Evolutionary conservation across 495 filamentous ascomycete genomes (phyloP).

Genomic region (Penicillium canariense): DNA sequence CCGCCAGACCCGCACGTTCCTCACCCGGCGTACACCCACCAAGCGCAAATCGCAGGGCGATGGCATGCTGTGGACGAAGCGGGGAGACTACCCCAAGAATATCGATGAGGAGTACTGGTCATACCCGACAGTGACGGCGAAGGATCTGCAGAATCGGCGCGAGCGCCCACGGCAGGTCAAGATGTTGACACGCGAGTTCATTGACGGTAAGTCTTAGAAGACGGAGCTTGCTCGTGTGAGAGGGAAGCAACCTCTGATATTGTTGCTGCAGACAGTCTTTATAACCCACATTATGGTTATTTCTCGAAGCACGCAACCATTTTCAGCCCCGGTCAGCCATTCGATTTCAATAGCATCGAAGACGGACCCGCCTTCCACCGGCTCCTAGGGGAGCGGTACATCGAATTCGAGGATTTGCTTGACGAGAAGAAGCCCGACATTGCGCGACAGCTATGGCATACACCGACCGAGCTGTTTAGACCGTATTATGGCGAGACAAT

Average conservation of each 20-base stretch:
- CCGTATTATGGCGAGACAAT: constrained; percentile 98
- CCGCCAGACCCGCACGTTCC: constrained; percentile 42
- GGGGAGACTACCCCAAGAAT: constrained; percentile 69
- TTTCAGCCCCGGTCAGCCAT: constrained; percentile 89
- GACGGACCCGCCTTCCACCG: constrained; percentile 82
- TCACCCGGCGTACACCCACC: constrained; percentile 32
- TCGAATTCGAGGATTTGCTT: constrained; percentile 82
- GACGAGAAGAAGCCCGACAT: constrained; percentile 68
- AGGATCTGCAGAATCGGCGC: constrained; percentile 63
- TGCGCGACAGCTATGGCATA: constrained; percentile 95
- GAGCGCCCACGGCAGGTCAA: constrained; percentile 86
- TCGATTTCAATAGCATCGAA: constrained; percentile 76
- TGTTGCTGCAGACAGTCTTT: constrained; percentile 71
- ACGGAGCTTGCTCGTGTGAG: background rate
- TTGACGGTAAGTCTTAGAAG: constrained; percentile 66
- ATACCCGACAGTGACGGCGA: constrained; percentile 82
- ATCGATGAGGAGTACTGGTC: constrained; percentile 72
- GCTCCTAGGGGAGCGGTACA: constrained; percentile 74
- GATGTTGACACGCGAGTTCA: constrained; percentile 96
- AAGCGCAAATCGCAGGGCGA: constrained; percentile 35
- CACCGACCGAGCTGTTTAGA: constrained; percentile 93
- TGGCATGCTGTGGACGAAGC: constrained; percentile 69
- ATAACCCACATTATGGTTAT: constrained; percentile 97
- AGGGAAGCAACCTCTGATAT: constrained; percentile 10
- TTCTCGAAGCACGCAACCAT: constrained; percentile 98